phyloP scores from a whole-genome alignment of 371 early-diverging fungal genomes.

The Mortierella sp. region DNA sequence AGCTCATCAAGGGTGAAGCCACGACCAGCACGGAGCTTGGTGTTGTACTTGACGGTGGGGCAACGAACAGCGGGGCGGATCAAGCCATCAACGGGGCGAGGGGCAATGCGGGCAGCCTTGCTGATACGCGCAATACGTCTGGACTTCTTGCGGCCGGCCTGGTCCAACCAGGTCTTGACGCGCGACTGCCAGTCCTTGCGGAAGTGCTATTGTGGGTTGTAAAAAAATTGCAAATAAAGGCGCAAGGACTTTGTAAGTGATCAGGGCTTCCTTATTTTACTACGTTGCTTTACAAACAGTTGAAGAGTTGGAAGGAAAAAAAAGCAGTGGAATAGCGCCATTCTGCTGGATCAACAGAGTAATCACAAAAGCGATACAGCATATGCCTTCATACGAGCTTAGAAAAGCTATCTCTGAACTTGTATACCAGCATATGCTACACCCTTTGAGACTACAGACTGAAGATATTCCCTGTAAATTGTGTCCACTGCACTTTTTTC shows the following conservation, averaged over 20 bases:
- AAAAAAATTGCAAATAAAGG: not conserved
- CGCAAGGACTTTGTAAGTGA: not conserved
- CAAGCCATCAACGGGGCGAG: slow-evolving; percentile 53
- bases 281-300: not conserved
- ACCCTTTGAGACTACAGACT: too few relatives aligned
- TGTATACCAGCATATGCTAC: too few relatives aligned
- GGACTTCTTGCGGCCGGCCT: slow-evolving; percentile 96
- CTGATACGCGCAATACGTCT: slow-evolving; percentile 90
- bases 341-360: too few relatives aligned
- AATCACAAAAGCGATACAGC: too few relatives aligned
- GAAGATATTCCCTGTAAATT: not conserved
- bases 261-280: too few relatives aligned
- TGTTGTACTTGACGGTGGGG: slow-evolving; percentile 99
- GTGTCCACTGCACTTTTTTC: not conserved
- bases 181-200: slow-evolving; percentile 99
- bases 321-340: too few relatives aligned
- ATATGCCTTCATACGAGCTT: too few relatives aligned
- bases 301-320: too few relatives aligned
- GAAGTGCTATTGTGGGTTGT: slow-evolving; percentile 78
- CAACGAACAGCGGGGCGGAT: slow-evolving; percentile 99
- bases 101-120: slow-evolving; percentile 98
- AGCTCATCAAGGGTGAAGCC: slow-evolving; percentile 99
- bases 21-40: slow-evolving; percentile 97
- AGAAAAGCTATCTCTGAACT: too few relatives aligned
- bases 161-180: slow-evolving; percentile 99